Evolutionary conservation across 2,329 filamentous ascomycete species (phyloP).

Genomic region (Exserohilum turcica): DNA sequence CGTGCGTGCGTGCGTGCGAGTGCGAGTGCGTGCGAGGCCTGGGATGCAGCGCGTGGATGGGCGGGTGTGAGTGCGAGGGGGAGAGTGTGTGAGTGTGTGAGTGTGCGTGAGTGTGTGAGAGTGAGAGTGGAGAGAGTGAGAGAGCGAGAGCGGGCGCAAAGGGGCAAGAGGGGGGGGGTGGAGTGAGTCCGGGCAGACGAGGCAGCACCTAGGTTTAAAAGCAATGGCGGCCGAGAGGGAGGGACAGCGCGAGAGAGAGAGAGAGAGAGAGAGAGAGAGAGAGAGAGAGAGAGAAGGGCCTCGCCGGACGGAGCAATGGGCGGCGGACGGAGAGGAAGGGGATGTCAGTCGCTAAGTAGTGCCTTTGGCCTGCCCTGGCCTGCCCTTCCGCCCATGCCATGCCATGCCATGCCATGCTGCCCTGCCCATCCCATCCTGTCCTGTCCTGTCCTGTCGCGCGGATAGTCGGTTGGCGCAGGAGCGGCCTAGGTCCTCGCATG

Average conservation of each 20-base stretch:
- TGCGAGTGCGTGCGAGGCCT: conserved; percentile 7
- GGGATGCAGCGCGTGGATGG: not conserved
- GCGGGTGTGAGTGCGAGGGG: not conserved
- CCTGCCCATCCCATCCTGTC: too few species aligned
- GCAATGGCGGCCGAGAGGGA: too few species aligned
- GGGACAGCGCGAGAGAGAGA: not conserved
- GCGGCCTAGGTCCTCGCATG: conserved; percentile 25
- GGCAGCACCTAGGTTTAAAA: not conserved
- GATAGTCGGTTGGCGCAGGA: conserved; percentile 20
- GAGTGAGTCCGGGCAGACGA: too few species aligned
- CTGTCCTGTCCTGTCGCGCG: conserved; percentile 7
- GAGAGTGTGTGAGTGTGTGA: not conserved
- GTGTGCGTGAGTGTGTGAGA: not conserved
- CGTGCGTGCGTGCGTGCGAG: conserved; percentile 6
- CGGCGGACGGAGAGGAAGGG: not conserved
- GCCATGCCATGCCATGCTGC: too few species aligned
- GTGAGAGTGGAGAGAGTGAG: not conserved
- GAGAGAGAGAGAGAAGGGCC: not conserved
- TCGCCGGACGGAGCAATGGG: conserved; percentile 2
- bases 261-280: not conserved
- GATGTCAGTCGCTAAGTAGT: conserved; percentile 6
- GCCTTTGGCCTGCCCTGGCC: too few species aligned
- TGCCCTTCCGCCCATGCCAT: too few species aligned
- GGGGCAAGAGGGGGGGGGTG: too few species aligned
- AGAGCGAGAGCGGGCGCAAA: not conserved